These are phyloP conservation scores for Phytophthora palmivora DNA, from an alignment of 352 stramenopile genomes.

Conservation along the genomic window DNA sequence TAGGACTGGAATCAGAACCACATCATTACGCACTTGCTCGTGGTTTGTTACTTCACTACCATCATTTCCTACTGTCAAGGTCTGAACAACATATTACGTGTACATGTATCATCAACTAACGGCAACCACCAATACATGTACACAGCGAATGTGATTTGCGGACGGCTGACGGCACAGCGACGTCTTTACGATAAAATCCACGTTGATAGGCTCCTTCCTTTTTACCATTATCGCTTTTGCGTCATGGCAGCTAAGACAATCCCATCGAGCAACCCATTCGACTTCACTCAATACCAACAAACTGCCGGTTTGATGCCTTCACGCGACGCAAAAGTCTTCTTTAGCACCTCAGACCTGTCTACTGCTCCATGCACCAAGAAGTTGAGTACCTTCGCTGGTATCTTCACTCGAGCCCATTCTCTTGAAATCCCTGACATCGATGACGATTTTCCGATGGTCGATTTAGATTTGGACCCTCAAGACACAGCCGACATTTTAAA, in stretches of 20 bases:
- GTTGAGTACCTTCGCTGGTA: not conserved
- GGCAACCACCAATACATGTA: not conserved
- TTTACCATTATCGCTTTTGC: not conserved
- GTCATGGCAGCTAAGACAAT: not conserved
- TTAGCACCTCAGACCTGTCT: not conserved
- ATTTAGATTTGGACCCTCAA: slow-evolving; percentile 4
- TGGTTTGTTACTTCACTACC: no score
- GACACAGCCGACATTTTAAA: not conserved
- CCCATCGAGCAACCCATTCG: not conserved
- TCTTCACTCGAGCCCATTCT: slow-evolving; percentile 15
- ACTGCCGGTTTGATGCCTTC: not conserved
- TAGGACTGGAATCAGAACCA: no score
- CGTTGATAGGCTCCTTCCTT: not conserved
- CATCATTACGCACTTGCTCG: no score
- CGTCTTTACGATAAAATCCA: not conserved
- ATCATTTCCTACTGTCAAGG: no score
- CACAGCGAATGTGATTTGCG: not conserved
- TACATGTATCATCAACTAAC: no score
- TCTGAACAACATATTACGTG: no score
- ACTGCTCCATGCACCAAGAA: not conserved
- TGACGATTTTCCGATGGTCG: not conserved
- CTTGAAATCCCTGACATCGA: slow-evolving; percentile 9
- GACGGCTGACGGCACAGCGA: not conserved
- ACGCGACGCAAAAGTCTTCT: not conserved
- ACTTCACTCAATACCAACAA: not conserved